Percentiles rank a stretch among this genome's conserved stretches.
Evolutionary conservation across 2,329 filamentous ascomycete genomes (phyloP).

Genomic region (Penicillium sp.): DNA sequence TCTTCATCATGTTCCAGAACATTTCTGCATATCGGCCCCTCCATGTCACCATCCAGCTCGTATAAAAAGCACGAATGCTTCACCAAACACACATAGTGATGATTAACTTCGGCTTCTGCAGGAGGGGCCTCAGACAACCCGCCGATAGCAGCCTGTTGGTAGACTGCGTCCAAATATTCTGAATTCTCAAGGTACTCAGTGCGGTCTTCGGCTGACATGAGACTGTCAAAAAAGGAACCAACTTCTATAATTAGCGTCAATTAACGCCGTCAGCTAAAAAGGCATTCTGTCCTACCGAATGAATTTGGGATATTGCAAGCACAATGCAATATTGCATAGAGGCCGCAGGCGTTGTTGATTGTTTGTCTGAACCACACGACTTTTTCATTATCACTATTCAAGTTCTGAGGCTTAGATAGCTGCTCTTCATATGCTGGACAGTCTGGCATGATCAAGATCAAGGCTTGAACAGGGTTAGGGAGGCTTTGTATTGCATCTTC

Average conservation of each 20-base stretch:
- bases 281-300: neutral
- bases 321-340: conserved; percentile 16
- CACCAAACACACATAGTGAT: no score
- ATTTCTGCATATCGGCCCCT: no score
- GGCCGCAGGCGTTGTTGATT: conserved; percentile 16
- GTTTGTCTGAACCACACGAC: conserved; percentile 7
- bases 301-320: conserved; percentile 9
- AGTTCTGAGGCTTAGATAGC: conserved; percentile 5
- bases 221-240: neutral
- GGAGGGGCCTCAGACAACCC: no score
- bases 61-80: no score
- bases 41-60: no score
- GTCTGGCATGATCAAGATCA: neutral
- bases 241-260: neutral
- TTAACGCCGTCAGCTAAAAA: neutral
- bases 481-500: conserved; percentile 6
- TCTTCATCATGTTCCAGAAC: no score
- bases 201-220: no score
- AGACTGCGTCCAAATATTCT: no score
- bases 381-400: neutral
- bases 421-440: neutral
- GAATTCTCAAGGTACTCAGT: no score
- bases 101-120: no score
- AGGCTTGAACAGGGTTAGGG: neutral
- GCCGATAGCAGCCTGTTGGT: no score